phyloP scores from a whole-genome alignment of 192 early-diverging fungal genomes.

The Phycomyces nitens region DNA sequence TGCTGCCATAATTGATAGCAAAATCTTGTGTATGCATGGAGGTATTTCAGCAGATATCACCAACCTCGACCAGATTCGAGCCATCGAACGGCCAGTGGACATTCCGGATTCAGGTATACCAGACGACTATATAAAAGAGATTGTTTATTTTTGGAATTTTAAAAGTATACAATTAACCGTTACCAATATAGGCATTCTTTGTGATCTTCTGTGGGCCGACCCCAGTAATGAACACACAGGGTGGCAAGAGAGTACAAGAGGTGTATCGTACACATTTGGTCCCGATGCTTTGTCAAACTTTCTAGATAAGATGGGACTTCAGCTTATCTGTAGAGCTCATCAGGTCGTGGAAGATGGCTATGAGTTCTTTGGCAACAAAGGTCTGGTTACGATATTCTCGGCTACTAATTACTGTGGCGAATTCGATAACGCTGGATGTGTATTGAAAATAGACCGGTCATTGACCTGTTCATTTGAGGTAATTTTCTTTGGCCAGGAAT shows the following conservation, averaged over 20 bases:
- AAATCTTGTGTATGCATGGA: conserved; percentile 96
- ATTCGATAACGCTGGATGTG: conserved; percentile 34
- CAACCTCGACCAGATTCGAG: conserved; percentile 83
- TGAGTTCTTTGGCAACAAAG: conserved; percentile 94
- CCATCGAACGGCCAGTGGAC: conserved; percentile 77
- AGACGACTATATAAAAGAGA: too few species aligned
- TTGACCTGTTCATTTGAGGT: conserved; percentile 78
- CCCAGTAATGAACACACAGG: conserved; percentile 72
- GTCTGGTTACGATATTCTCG: conserved; percentile 59
- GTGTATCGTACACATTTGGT: conserved; percentile 96
- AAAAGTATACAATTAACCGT: too few species aligned
- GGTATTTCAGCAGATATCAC: conserved; percentile 78
- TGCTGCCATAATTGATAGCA: conserved; percentile 83
- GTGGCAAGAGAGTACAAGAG: conserved; percentile 92
- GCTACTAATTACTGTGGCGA: conserved; percentile 85
- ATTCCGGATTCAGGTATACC: conserved; percentile 90
- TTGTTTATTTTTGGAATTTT: too few species aligned
- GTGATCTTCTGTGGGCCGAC: conserved; percentile 90
- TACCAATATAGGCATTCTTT: too few species aligned
- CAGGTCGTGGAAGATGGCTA: conserved; percentile 92
- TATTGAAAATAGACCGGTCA: conserved; percentile 70
- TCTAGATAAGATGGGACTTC: neutral
- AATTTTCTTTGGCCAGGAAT: too few species aligned
- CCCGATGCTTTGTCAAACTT: neutral
- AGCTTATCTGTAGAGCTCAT: neutral